Evolutionary conservation across 306 rosid genomes (phyloP), one percentile per base, ranked within the genome.

Genomic region (Inga oerstediana): DNA sequence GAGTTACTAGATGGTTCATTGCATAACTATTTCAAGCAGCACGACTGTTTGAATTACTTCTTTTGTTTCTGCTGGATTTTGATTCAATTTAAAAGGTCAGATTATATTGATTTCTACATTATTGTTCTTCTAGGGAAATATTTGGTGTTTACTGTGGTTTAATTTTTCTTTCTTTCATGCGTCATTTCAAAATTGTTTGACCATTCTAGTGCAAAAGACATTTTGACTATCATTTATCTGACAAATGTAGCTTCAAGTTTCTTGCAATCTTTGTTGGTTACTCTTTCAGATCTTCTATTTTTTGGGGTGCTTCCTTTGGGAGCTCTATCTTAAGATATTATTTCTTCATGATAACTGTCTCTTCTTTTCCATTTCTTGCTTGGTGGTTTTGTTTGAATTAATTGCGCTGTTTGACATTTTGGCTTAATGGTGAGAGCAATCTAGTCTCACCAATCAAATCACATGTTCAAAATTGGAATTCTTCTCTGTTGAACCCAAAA

Each of bases 161-260:
- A 8, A 1, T 5, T 5, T 6, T 6, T 5, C 61, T 14, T 4
- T 11, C 59, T 17, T 46, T 41, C 43, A 32, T 17, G n/a, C 73
- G 46, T 62, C 74, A 19, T 82, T 49, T 68, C 39, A 69, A 68
- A 70, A 22, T 54, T 52, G 75, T 72, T 75, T 79, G 35, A 39
- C 76, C 56, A 73, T 77, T 30, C 77, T 37, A 45, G 45, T 54
- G 66, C 58, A 65, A 52, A 19, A 22, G 65, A n/a, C 65, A 59
- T 27, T 51, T 51, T 51, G 19, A 51, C 56, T 51, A 6, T 51
- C 56, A 52, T 52, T 52, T 52, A 52, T 11, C 0, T 48, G 52
- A 16, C 59, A 17, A 5, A 17, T 17, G 22, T 52, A 52, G 7
- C 59, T 52, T 52, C 59, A 52, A 52, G 22, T 14, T 72, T 48